Evolutionary conservation across 2,329 filamentous ascomycete species (phyloP).

Genomic region (Zymoseptoria pseudotritici): DNA sequence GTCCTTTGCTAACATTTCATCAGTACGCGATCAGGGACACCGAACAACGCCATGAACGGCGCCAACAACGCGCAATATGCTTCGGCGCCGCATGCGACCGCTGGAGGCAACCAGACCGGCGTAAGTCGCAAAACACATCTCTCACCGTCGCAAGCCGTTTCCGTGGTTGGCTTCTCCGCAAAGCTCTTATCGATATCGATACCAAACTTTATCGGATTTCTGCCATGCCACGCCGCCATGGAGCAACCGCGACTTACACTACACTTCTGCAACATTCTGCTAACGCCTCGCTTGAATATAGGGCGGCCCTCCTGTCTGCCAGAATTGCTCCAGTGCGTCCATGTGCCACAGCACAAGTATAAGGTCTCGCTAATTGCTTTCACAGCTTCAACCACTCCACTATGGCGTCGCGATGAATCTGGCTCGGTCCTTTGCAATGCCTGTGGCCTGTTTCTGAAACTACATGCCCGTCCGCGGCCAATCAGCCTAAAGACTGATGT

Average conservation of each 20-base stretch:
- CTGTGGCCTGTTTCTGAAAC: conserved; percentile 93
- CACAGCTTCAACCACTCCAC: conserved; percentile 72
- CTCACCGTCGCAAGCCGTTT: background rate
- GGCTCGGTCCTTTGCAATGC: conserved; percentile 97
- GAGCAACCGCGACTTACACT: background rate
- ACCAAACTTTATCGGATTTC: background rate
- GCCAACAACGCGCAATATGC: conserved; percentile 58
- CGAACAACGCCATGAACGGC: conserved; percentile 18
- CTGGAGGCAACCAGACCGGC: conserved; percentile 52
- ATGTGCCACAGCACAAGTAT: background rate
- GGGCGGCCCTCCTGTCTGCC: conserved; percentile 74
- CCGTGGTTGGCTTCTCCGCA: background rate
- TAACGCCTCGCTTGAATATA: conserved; percentile 4
- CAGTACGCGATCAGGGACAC: conserved; percentile 24
- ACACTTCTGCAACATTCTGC: background rate
- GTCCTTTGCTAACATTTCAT: background rate
- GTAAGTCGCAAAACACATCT: conserved; percentile 37
- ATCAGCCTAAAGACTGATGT: conserved; percentile 98
- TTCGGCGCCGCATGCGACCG: conserved; percentile 50
- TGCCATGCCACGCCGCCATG: background rate
- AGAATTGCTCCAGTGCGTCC: conserved; percentile 68
- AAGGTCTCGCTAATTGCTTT: background rate
- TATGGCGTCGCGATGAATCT: conserved; percentile 95
- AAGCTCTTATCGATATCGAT: conserved; percentile 18
- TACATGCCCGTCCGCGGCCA: conserved; percentile 85